A percentile compares a stretch with the other conserved stretches of the same genome.
These are phyloP conservation scores for Phanerochaete sordida DNA, from an alignment of 768 basidiomycete genomes.

Conservation along the genomic window DNA sequence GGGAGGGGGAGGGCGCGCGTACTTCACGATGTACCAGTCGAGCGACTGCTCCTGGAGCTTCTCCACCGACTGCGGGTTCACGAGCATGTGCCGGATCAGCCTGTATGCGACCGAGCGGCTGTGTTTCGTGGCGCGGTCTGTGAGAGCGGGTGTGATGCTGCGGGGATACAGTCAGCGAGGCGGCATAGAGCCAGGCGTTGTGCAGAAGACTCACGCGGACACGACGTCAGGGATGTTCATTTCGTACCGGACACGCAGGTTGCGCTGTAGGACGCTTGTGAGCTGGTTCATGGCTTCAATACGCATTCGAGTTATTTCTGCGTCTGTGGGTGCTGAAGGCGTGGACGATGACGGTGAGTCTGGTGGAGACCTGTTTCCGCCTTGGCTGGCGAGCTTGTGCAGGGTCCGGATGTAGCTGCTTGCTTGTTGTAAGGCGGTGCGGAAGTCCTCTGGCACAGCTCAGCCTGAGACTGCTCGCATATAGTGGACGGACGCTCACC, in stretches of 20 bases:
- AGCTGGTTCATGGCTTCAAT: constrained; percentile 65
- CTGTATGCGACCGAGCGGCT: constrained; percentile 83
- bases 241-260: constrained; percentile 74
- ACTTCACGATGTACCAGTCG: constrained; percentile 94
- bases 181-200: not conserved
- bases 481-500: constrained; percentile 8
- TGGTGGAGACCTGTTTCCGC: constrained; percentile 27
- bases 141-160: constrained; percentile 76
- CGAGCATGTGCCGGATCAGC: constrained; percentile 71
- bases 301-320: constrained; percentile 45
- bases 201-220: constrained; percentile 54
- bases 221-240: constrained; percentile 65
- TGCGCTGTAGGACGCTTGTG: constrained; percentile 61
- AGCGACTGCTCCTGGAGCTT: constrained; percentile 60
- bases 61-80: constrained; percentile 70
- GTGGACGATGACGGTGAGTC: constrained; percentile 31
- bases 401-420: constrained; percentile 55
- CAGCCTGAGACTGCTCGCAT: not conserved
- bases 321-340: constrained; percentile 32
- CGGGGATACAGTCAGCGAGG: not conserved
- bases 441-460: constrained; percentile 58
- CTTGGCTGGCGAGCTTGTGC: constrained; percentile 29
- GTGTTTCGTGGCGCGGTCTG: constrained; percentile 69
- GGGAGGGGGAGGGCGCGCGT: constrained; percentile 13
- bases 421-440: constrained; percentile 66